Evolutionary conservation across 441 rosid species (phyloP), one percentile per base, ranked within the genome.

Genomic region (Eutrema salsugineum): DNA sequence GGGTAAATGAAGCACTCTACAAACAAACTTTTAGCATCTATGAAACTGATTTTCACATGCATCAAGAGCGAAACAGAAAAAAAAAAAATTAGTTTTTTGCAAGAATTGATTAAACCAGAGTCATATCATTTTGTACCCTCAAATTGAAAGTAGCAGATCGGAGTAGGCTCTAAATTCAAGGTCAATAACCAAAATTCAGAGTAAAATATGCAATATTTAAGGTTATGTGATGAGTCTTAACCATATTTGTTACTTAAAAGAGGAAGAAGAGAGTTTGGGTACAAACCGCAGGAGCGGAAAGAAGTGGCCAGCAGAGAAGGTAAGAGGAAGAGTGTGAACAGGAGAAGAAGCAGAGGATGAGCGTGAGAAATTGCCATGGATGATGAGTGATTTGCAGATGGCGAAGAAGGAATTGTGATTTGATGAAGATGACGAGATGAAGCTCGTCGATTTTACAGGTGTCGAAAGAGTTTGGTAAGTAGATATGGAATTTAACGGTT

Each of bases 241-340:
- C n/a, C n/a, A n/a, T n/a, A n/a, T n/a, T n/a, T n/a, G n/a, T n/a
- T n/a, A n/a, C n/a, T n/a, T n/a, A n/a, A n/a, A n/a, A 10, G 51
- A 65, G 55, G 11, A 50, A 51, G 40, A 42, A 58, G 20, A 38
- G 75, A 11, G 40, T 27, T 33, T 2, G 22, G 11, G 30, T 71
- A 70, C 79, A 64, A 71, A 77, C 80, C 77, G 53, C 80, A 77
- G 69, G 71, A 51, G 30, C 7, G 11, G 73, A 77, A 71, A 44
- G 77, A 71, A 51, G 80, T 77, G n/a, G 80, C 39, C 35, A 11
- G 44, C 4, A 60, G 17, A 66, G 69, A 11, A 51, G 80, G 64
- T 15, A 72, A 11, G 65, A 71, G 50, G 73, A 66, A 51, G 38
- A 69, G 54, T 0, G 74, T n/a, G 32, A 46, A 2, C 60, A 77